phyloP scores from a whole-genome alignment of 2,329 filamentous ascomycete genomes.

The Talaromyces sp. region DNA sequence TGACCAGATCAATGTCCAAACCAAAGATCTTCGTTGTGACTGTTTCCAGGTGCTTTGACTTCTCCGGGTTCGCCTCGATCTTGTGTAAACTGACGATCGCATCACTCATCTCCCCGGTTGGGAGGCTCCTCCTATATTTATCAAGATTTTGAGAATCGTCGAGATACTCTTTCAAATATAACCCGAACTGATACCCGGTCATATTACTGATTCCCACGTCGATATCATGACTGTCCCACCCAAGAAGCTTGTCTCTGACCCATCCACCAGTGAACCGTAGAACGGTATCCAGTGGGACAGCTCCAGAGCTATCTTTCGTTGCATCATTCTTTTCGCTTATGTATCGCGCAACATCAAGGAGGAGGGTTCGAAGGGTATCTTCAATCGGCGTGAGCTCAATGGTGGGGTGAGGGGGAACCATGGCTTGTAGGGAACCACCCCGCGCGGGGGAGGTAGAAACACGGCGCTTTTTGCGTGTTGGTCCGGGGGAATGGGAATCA shows the following conservation, averaged over 20 bases:
- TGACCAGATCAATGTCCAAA: constrained; percentile 91
- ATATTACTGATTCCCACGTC: constrained; percentile 54
- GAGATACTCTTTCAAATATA: constrained; percentile 47
- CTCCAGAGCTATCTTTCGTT: constrained; percentile 5
- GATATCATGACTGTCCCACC: constrained; percentile 51
- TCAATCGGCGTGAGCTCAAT: constrained; percentile 71
- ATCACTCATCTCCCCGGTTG: constrained; percentile 56
- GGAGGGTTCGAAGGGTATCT: constrained; percentile 69
- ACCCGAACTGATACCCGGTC: constrained; percentile 53
- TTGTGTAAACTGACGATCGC: constrained; percentile 80
- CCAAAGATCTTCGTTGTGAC: constrained; percentile 83
- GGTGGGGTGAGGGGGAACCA: constrained; percentile 31
- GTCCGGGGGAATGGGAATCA: constrained; percentile 22
- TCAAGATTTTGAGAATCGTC: constrained; percentile 42
- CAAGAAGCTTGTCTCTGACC: constrained; percentile 55
- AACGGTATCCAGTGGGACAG: constrained; percentile 32
- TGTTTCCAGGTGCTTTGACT: constrained; percentile 94
- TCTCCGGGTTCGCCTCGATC: constrained; percentile 89
- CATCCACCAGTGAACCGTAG: constrained; percentile 54
- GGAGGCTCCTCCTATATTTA: constrained; percentile 50
- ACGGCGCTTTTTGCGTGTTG: constrained; percentile 37
- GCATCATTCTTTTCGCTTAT: constrained; percentile 54
- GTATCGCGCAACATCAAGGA: constrained; percentile 78
- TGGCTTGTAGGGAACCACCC: constrained; percentile 27
- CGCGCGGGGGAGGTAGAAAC: constrained; percentile 25